These are phyloP conservation scores for Senna tora DNA, from an alignment of 306 rosid species.

Conservation along the genomic window DNA sequence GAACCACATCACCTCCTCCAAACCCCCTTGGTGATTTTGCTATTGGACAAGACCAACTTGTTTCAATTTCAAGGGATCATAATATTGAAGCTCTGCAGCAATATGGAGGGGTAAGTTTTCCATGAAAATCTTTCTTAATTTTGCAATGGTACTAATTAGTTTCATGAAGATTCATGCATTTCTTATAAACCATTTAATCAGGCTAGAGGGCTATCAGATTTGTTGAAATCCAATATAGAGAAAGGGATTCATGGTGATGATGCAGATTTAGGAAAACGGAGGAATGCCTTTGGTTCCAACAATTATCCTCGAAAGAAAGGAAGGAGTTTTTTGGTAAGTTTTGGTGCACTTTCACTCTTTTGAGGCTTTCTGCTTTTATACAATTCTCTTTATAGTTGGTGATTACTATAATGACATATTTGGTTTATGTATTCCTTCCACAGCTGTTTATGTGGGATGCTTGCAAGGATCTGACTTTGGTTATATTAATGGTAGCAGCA, in stretches of 20 bases:
- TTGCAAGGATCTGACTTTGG: slow-evolving; percentile 97
- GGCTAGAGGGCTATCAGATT: slow-evolving; percentile 72
- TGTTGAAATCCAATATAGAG: slow-evolving; percentile 69
- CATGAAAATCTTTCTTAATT: slow-evolving; percentile 8
- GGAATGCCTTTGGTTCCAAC: slow-evolving; percentile 77
- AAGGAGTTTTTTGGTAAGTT: slow-evolving; percentile 75
- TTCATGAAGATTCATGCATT: slow-evolving; percentile 20
- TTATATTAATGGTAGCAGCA: slow-evolving; percentile 95
- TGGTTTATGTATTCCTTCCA: slow-evolving; percentile 30
- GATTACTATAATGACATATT: background rate
- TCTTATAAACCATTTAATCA: slow-evolving; percentile 44
- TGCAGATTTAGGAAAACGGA: slow-evolving; percentile 69
- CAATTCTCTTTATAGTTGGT: background rate
- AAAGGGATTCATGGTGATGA: slow-evolving; percentile 85
- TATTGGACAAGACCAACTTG: slow-evolving; percentile 76
- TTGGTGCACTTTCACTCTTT: slow-evolving; percentile 11
- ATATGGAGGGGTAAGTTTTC: slow-evolving; percentile 79
- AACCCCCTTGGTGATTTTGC: slow-evolving; percentile 60
- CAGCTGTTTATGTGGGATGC: slow-evolving; percentile 99
- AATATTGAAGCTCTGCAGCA: slow-evolving; percentile 53
- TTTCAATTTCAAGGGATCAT: slow-evolving; percentile 77
- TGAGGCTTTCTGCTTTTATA: background rate
- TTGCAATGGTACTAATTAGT: background rate
- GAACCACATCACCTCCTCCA: slow-evolving; percentile 35
- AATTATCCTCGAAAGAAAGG: slow-evolving; percentile 85